Percentiles rank a stretch among this genome's conserved stretches.
phyloP scores from a whole-genome alignment of 805 yeast genomes.

The Saturnispora silvae region DNA sequence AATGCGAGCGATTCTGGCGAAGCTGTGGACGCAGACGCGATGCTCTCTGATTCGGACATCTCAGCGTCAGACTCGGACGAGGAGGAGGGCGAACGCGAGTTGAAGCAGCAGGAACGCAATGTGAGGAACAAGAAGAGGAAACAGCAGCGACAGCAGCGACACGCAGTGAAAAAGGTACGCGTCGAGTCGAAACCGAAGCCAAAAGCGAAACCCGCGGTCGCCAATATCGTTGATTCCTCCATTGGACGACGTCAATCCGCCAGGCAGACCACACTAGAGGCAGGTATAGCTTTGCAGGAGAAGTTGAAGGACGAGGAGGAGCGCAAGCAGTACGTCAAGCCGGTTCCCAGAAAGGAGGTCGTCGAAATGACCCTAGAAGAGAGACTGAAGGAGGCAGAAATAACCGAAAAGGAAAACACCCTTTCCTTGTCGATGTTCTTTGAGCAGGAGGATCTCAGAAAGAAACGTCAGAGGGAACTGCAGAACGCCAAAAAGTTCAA shows the following conservation, averaged over 20 bases:
- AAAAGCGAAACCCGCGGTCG: slow-evolving; percentile 1
- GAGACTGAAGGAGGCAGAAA: slow-evolving; percentile 68
- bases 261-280: slow-evolving; percentile 66
- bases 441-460: slow-evolving; percentile 76
- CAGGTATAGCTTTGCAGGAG: slow-evolving; percentile 65
- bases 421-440: slow-evolving; percentile 65
- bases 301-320: slow-evolving; percentile 60
- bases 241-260: slow-evolving; percentile 58
- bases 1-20: neutral
- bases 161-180: neutral
- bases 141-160: slow-evolving; percentile 17
- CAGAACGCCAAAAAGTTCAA: slow-evolving; percentile 55
- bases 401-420: slow-evolving; percentile 71
- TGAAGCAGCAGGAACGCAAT: slow-evolving; percentile 24
- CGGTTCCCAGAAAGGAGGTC: slow-evolving; percentile 26
- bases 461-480: slow-evolving; percentile 64
- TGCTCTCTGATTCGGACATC: slow-evolving; percentile 46
- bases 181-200: slow-evolving; percentile 12
- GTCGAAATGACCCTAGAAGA: slow-evolving; percentile 58
- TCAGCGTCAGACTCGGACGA: slow-evolving; percentile 45
- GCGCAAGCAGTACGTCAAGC: slow-evolving; percentile 28
- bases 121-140: slow-evolving; percentile 35
- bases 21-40: slow-evolving; percentile 32
- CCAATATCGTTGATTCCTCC: slow-evolving; percentile 2
- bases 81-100: slow-evolving; percentile 35